Evolutionary conservation across 2,329 filamentous ascomycete genomes (phyloP).

Genomic region (Mollisia scopiformis): DNA sequence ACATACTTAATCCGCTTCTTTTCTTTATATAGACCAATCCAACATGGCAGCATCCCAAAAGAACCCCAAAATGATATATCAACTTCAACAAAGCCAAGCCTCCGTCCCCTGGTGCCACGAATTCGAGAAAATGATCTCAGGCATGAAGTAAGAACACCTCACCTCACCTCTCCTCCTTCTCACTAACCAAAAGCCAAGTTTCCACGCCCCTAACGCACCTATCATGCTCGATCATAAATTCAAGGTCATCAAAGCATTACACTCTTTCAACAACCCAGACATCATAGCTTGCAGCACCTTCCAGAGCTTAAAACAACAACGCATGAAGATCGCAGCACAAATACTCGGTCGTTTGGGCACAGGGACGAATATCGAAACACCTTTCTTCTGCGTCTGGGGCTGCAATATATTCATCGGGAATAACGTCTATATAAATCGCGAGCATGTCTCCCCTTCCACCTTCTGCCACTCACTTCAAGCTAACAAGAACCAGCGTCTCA

Average conservation of each 20-base stretch:
- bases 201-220: conserved; percentile 1
- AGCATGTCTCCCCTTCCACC: conserved; percentile 19
- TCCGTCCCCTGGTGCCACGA: conserved; percentile 26
- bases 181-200: too few species aligned
- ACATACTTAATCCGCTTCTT: too few species aligned
- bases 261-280: conserved; percentile 25
- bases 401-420: conserved; percentile 29
- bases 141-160: conserved; percentile 26
- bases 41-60: too few species aligned
- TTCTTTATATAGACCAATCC: too few species aligned
- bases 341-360: too few species aligned
- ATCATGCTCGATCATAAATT: conserved; percentile 10
- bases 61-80: too few species aligned
- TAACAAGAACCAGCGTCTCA: conserved; percentile 19
- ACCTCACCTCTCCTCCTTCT: too few species aligned
- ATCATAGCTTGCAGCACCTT: conserved; percentile 9
- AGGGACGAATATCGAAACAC: not conserved
- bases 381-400: conserved; percentile 28
- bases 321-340: too few species aligned
- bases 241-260: conserved; percentile 4
- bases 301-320: too few species aligned
- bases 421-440: conserved; percentile 25
- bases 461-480: not conserved
- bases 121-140: conserved; percentile 31
- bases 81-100: too few species aligned